Conservation (phyloP, 2,329 filamentous ascomycete genomes). For the Pseudonectria foliicola region DNA sequence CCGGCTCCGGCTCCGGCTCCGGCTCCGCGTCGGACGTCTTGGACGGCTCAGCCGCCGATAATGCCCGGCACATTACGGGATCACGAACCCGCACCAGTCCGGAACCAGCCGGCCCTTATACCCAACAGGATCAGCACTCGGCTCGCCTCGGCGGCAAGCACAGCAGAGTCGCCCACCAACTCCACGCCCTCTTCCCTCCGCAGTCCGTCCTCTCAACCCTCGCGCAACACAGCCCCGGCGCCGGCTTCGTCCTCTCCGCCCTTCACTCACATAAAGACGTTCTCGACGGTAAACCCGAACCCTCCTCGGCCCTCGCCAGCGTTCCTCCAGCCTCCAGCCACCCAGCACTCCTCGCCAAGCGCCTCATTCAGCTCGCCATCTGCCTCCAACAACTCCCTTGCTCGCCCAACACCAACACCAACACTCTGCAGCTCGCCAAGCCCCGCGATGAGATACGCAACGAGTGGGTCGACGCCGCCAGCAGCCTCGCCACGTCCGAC, state of each 20-base stretch:
- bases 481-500: constrained; percentile 38
- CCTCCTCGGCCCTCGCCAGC: constrained; percentile 17
- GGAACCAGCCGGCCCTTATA: too few species aligned
- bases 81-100: constrained; percentile 3
- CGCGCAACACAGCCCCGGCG: constrained; percentile 16
- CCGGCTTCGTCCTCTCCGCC: constrained; percentile 19
- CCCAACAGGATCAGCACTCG: neutral
- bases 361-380: constrained; percentile 38
- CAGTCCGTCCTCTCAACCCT: constrained; percentile 15
- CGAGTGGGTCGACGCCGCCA: constrained; percentile 25
- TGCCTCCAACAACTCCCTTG: constrained; percentile 41
- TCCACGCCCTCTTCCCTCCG: constrained; percentile 17
- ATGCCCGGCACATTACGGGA: constrained; percentile 14
- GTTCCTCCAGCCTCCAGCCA: constrained; percentile 36
- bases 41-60: constrained; percentile 12
- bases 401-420: constrained; percentile 22
- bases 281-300: constrained; percentile 26
- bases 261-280: constrained; percentile 24
- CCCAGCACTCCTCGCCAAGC: constrained; percentile 40
- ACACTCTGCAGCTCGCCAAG: constrained; percentile 17
- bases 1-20: too few species aligned
- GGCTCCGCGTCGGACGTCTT: constrained; percentile 20
- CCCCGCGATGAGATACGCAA: constrained; percentile 14
- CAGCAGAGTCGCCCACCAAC: constrained; percentile 8
- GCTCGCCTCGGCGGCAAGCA: constrained; percentile 8